Evolutionary conservation across 1,284 basidiomycete species (phyloP).

Genomic region (Farysia itapuensis): DNA sequence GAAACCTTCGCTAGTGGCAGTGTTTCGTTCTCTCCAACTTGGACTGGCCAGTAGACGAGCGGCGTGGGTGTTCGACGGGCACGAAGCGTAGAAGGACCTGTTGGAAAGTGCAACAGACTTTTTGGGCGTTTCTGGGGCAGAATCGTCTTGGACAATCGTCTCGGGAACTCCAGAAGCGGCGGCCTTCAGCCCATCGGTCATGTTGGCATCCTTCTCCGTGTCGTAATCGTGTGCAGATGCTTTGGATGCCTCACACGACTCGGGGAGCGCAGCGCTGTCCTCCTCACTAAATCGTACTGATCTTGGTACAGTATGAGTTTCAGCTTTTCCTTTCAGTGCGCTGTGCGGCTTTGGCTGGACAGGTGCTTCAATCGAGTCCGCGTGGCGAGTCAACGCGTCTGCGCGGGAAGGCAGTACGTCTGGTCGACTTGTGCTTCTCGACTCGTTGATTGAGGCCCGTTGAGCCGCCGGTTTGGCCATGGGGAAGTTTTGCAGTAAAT

Average conservation of each 20-base stretch:
- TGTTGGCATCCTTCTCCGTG: background rate
- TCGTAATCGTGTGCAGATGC: background rate
- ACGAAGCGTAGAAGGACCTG: conserved; percentile 28
- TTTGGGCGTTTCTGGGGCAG: conserved; percentile 8
- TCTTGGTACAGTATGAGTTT: too few relatives aligned
- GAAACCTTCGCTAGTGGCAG: conserved; percentile 78
- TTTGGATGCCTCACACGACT: background rate
- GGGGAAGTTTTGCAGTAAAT: conserved; percentile 18
- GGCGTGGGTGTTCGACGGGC: conserved; percentile 42
- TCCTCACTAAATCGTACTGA: background rate
- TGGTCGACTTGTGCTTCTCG: background rate
- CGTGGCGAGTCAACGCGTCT: background rate
- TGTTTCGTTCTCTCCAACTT: conserved; percentile 80
- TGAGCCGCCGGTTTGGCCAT: background rate
- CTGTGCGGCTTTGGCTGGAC: background rate
- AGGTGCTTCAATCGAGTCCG: background rate
- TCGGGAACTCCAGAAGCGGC: background rate
- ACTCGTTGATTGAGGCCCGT: too few relatives aligned
- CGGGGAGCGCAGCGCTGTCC: background rate
- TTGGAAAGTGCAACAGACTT: conserved; percentile 14
- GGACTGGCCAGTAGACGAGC: conserved; percentile 44
- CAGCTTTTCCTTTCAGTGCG: background rate
- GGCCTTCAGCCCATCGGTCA: background rate
- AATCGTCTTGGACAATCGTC: background rate
- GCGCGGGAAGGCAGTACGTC: background rate